Conservation (phyloP, 1,284 basidiomycete species). For the Cryptococcus maquisensis region DNA sequence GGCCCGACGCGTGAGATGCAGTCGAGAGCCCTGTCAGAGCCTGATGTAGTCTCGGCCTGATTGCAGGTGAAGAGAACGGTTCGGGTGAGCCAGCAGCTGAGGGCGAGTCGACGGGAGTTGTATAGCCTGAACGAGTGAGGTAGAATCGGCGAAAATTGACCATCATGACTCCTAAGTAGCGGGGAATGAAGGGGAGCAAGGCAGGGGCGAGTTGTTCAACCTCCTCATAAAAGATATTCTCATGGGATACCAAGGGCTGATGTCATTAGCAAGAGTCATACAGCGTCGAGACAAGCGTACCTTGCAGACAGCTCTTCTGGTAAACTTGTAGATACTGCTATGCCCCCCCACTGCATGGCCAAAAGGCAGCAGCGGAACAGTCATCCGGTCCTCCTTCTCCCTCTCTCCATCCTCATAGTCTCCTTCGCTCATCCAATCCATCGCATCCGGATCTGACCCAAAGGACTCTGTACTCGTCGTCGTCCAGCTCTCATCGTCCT, state of each 20-base stretch:
- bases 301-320: slow-evolving; percentile 96
- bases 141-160: slow-evolving; percentile 76
- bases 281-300: slow-evolving; percentile 52
- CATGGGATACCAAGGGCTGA: slow-evolving; percentile 89
- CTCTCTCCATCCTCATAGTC: slow-evolving; percentile 18
- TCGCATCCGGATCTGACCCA: slow-evolving; percentile 8
- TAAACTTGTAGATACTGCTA: slow-evolving; percentile 96
- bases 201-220: slow-evolving; percentile 90
- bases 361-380: slow-evolving; percentile 92
- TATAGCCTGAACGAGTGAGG: slow-evolving; percentile 19
- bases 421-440: slow-evolving; percentile 7
- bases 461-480: slow-evolving; percentile 15
- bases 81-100: slow-evolving; percentile 28
- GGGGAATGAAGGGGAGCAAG: slow-evolving; percentile 85
- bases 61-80: not conserved
- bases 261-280: slow-evolving; percentile 6
- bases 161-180: slow-evolving; percentile 96
- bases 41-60: slow-evolving; percentile 42
- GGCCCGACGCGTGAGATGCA: slow-evolving; percentile 24
- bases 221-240: slow-evolving; percentile 97
- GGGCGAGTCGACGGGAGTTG: slow-evolving; percentile 13
- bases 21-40: slow-evolving; percentile 41
- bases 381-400: slow-evolving; percentile 56
- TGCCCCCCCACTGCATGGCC: slow-evolving; percentile 98
- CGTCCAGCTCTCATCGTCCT: slow-evolving; percentile 24